Evolutionary conservation across 2,329 filamentous ascomycete genomes (phyloP), one percentile per base, ranked within the genome.

Genomic region (Penicillium sp.): DNA sequence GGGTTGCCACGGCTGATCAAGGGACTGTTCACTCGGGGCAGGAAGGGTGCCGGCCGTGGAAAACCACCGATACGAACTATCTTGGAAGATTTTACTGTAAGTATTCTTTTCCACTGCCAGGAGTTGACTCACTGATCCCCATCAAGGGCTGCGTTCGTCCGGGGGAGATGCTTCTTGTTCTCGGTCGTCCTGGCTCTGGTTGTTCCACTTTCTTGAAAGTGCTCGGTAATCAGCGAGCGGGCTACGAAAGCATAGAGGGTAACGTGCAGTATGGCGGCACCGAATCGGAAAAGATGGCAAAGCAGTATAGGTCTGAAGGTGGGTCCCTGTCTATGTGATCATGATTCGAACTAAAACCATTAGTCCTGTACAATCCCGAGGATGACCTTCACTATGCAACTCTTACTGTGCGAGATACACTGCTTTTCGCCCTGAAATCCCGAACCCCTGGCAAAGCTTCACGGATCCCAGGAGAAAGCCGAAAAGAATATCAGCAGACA

Each of bases 121-220:
- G 16, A 16, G 23, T 48, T 13, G 3, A 0, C 10, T 29, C 41
- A 7, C 35, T 59, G 13, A 61, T 9, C 23, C 3, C n/a, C 44
- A 52, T 10, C 42, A 55, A 49, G 66, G 74, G 74, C 1, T 76
- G 73, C 52, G 72, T 76, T 21, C 63, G 71, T 12, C 75, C 75
- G 1, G 68, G 74, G 25, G 68, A 75, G 58, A 70, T 70, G 72
- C 59, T 73, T n/a, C 57, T 76, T 55, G 63, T 78, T 57, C 67
- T 77, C 18, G 75, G 74, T 6, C 67, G 71, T 7, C 74, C 74
- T 4, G 74, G 74, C 0, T 72, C 72, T 44, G 75, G 76, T 42
- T 96, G 91, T 72, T 91, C 89, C 16, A 96, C 91, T 1, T 87
- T 95, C 60, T 77, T 96, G 55, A 96, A 96, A 78, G 90, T 89